These are phyloP conservation scores for Ophiostoma himal-ulmi DNA, from an alignment of 2,329 filamentous ascomycete species.

Conservation along the genomic window DNA sequence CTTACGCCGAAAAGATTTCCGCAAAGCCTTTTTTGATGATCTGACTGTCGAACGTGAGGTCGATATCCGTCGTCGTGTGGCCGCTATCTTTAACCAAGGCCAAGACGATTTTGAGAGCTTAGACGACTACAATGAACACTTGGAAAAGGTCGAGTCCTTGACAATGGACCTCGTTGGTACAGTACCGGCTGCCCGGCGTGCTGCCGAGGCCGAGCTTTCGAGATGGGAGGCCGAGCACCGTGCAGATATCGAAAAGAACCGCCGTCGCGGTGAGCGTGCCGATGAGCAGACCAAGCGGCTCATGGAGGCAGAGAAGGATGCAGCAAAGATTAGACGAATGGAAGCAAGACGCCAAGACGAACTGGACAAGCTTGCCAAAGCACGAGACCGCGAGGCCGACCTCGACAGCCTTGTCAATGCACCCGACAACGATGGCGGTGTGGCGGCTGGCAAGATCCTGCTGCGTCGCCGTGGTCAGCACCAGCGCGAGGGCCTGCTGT, in stretches of 20 bases:
- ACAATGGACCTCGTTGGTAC: conserved; percentile 73
- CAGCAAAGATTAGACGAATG: conserved; percentile 56
- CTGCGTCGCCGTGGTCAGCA: conserved; percentile 66
- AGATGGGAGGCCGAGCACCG: conserved; percentile 70
- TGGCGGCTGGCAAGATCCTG: conserved; percentile 52
- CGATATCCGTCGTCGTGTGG: conserved; percentile 77
- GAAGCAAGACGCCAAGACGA: conserved; percentile 63
- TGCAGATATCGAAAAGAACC: conserved; percentile 59
- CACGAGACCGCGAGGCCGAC: conserved; percentile 60
- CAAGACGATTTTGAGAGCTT: conserved; percentile 89
- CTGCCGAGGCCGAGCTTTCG: conserved; percentile 46
- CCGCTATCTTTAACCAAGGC: conserved; percentile 74
- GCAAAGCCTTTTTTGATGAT: conserved; percentile 84
- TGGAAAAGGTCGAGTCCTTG: conserved; percentile 85
- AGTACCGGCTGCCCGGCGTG: conserved; percentile 48
- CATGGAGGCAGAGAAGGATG: conserved; percentile 61
- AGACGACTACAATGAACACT: conserved; percentile 83
- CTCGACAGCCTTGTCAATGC: conserved; percentile 64
- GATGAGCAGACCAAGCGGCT: conserved; percentile 48
- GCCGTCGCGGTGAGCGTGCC: conserved; percentile 45
- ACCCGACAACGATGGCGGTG: conserved; percentile 37
- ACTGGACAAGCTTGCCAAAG: conserved; percentile 59
- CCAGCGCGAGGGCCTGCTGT: conserved; percentile 32
- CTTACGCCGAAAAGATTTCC: conserved; percentile 76
- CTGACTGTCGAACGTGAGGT: conserved; percentile 85